These are phyloP conservation scores for Fomes fomentarius DNA, from an alignment of 1,284 basidiomycete genomes.

Conservation along the genomic window DNA sequence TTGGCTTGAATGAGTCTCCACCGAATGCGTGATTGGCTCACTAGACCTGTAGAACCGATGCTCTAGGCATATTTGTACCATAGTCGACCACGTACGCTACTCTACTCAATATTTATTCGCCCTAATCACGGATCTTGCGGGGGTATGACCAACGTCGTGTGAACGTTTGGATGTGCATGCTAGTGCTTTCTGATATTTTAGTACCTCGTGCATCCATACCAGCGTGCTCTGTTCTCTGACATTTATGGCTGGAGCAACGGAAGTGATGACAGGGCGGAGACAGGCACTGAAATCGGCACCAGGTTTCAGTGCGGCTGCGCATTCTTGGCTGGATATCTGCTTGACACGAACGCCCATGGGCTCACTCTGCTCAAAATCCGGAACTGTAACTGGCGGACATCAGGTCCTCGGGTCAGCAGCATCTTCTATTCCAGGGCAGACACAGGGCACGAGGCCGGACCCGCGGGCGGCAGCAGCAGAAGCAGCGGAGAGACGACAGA, in stretches of 20 bases:
- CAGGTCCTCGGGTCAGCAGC: constrained; percentile 45
- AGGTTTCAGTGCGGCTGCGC: not conserved
- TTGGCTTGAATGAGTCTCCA: constrained; percentile 36
- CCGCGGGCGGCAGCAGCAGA: constrained; percentile 66
- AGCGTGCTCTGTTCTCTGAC: no score
- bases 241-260: not conserved
- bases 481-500: constrained; percentile 68
- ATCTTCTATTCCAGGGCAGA: constrained; percentile 2
- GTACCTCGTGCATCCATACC: no score
- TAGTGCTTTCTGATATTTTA: not conserved
- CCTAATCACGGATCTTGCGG: constrained; percentile 1
- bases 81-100: constrained; percentile 13
- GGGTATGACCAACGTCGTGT: not conserved
- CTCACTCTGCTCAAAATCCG: constrained; percentile 66
- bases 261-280: not conserved
- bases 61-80: constrained; percentile 19
- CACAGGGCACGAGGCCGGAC: constrained; percentile 36
- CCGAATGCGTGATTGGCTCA: constrained; percentile 14
- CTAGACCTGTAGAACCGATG: constrained; percentile 5
- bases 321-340: constrained; percentile 5
- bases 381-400: constrained; percentile 54
- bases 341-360: constrained; percentile 51
- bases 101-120: not conserved
- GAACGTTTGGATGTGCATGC: not conserved
- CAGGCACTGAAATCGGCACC: not conserved